A percentile compares a stretch with the other conserved stretches of the same genome.
Conservation (phyloP, 1,284 basidiomycete genomes). For the Trichosporon inkin region DNA sequence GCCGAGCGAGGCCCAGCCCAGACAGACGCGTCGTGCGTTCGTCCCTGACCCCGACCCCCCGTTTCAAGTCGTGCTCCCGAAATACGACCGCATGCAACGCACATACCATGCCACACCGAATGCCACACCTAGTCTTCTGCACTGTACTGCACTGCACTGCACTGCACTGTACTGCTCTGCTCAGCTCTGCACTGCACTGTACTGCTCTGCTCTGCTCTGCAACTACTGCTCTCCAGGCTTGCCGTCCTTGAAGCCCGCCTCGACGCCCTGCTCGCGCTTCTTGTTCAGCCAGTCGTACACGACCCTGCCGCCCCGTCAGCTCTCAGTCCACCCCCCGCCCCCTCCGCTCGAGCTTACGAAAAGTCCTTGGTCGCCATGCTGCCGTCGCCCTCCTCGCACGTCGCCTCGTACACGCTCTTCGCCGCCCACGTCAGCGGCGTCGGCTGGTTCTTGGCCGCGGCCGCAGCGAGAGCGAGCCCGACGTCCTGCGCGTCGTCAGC, state of each 20-base stretch:
- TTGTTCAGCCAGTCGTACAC: slow-evolving; percentile 44
- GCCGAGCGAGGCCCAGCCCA: no score
- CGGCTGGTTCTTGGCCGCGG: slow-evolving; percentile 33
- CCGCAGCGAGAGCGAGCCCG: slow-evolving; percentile 40
- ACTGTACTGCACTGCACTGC: no score
- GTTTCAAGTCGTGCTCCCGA: no score
- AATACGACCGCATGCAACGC: no score
- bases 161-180: no score
- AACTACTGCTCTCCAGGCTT: slow-evolving; percentile 18
- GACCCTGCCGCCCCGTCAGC: slow-evolving; percentile 29
- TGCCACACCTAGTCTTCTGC: no score
- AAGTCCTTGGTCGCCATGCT: slow-evolving; percentile 43
- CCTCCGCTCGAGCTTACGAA: slow-evolving; percentile 30
- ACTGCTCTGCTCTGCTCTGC: no score
- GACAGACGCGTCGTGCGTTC: no score
- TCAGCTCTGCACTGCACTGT: no score
- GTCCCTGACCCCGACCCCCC: no score
- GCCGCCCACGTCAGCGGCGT: slow-evolving; percentile 45
- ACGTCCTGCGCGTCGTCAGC: slow-evolving; percentile 35
- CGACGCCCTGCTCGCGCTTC: slow-evolving; percentile 40
- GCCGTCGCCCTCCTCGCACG: slow-evolving; percentile 34
- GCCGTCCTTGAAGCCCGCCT: slow-evolving; percentile 43
- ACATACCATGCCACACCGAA: no score
- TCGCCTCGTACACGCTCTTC: slow-evolving; percentile 40
- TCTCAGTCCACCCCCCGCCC: neutral